Percentiles rank a stretch among this genome's conserved stretches.
Evolutionary conservation across 441 rosid genomes (phyloP).

Genomic region (Mallotus repandus): DNA sequence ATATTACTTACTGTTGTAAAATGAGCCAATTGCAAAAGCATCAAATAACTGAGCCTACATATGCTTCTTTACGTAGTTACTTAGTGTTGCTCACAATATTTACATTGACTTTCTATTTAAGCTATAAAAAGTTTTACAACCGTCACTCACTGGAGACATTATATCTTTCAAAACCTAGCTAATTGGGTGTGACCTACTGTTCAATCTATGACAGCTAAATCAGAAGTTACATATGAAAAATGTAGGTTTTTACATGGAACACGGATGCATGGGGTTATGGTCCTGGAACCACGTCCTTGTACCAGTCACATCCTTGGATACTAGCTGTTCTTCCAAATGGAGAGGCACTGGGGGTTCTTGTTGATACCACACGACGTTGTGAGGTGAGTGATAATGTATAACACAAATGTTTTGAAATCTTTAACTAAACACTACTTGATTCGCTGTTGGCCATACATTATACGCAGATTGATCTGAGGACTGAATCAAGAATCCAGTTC

Average conservation of each 20-base stretch:
- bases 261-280: slow-evolving; percentile 91
- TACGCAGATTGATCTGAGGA: slow-evolving; percentile 83
- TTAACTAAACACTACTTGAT: slow-evolving; percentile 6
- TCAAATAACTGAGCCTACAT: not conserved
- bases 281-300: slow-evolving; percentile 79
- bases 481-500: slow-evolving; percentile 51
- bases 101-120: not conserved
- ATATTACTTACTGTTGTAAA: not conserved
- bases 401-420: slow-evolving; percentile 2
- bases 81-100: not conserved
- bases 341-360: slow-evolving; percentile 89
- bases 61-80: not conserved
- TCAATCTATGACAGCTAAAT: not conserved
- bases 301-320: slow-evolving; percentile 99
- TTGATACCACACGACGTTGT: slow-evolving; percentile 81
- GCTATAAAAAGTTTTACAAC: not conserved
- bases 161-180: not conserved
- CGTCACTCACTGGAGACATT: not conserved
- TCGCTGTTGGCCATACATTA: slow-evolving; percentile 17
- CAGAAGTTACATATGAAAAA: not conserved
- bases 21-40: not conserved
- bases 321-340: slow-evolving; percentile 82
- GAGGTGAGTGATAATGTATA: slow-evolving; percentile 55
- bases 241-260: slow-evolving; percentile 93
- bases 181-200: not conserved